These are phyloP conservation scores for Symbiodinium natans DNA, from an alignment of 73 alveolate genomes.

Conservation along the genomic window DNA sequence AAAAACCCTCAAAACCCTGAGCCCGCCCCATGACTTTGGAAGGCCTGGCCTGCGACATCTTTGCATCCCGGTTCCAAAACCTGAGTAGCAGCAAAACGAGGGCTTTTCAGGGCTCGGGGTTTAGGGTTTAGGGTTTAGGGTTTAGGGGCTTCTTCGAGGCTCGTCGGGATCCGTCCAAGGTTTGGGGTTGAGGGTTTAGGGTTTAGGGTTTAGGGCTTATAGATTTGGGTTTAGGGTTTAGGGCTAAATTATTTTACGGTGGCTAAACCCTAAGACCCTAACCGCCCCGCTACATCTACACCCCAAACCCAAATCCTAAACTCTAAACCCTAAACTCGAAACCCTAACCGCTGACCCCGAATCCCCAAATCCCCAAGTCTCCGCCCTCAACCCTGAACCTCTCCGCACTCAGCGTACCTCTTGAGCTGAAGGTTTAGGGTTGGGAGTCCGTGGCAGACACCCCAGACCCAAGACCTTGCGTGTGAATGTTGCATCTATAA, in stretches of 20 bases:
- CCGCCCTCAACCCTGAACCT: no score
- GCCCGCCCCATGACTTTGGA: no score
- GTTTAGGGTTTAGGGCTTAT: not conserved
- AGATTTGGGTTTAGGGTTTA: not conserved
- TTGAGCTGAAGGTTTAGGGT: no score
- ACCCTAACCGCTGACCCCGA: not conserved
- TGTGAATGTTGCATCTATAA: no score
- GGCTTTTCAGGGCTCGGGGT: not conserved
- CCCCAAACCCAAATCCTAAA: not conserved
- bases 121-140: not conserved
- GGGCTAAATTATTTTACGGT: no score
- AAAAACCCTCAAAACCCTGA: no score
- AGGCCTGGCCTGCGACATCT: constrained; percentile 93
- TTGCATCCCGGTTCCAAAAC: constrained; percentile 87
- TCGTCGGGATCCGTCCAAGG: not conserved
- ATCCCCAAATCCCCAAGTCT: no score
- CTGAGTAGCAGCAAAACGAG: not conserved
- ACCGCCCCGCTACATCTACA: not conserved
- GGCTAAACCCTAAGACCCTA: not conserved
- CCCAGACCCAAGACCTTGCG: no score
- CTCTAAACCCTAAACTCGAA: not conserved
- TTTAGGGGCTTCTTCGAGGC: no score
- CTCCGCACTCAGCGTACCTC: no score
- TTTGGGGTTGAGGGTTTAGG: no score
- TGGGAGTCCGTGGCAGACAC: no score